phyloP scores from a whole-genome alignment of 140 eudicot genomes.

The Anethum foeniculum region DNA sequence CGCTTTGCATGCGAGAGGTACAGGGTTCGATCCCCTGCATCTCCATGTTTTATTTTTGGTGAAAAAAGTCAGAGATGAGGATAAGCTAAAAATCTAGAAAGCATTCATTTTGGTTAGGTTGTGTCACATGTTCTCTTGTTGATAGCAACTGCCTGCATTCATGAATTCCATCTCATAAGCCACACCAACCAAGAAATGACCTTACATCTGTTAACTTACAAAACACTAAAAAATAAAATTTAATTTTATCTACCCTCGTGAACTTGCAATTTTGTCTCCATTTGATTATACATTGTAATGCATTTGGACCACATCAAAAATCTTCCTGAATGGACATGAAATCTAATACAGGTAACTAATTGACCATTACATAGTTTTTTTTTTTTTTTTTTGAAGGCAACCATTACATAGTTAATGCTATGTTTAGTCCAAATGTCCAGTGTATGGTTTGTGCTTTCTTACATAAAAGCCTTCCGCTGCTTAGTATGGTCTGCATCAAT shows the following conservation, averaged over 20 bases:
- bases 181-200: not conserved
- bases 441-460: not conserved
- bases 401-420: not conserved
- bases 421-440: not conserved
- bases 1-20: constrained; percentile 77
- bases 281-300: not conserved
- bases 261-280: constrained; percentile 5
- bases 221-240: not conserved
- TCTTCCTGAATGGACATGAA: not conserved
- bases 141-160: not conserved
- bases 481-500: not conserved
- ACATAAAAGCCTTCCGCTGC: not conserved
- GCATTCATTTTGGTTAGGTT: not conserved
- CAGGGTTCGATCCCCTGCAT: constrained; percentile 65
- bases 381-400: too few relatives aligned
- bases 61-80: too few relatives aligned
- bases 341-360: not conserved
- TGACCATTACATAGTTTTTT: not conserved
- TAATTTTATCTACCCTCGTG: not conserved
- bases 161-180: not conserved
- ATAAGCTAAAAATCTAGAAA: not conserved
- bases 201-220: not conserved
- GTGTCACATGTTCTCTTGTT: constrained; percentile 10
- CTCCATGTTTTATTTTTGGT: constrained; percentile 22
- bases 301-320: not conserved